Evolutionary conservation across 176 grass and related monocot genomes (phyloP), one percentile per base, ranked within the genome.

Genomic region (Miscanthus lutarioriparius): DNA sequence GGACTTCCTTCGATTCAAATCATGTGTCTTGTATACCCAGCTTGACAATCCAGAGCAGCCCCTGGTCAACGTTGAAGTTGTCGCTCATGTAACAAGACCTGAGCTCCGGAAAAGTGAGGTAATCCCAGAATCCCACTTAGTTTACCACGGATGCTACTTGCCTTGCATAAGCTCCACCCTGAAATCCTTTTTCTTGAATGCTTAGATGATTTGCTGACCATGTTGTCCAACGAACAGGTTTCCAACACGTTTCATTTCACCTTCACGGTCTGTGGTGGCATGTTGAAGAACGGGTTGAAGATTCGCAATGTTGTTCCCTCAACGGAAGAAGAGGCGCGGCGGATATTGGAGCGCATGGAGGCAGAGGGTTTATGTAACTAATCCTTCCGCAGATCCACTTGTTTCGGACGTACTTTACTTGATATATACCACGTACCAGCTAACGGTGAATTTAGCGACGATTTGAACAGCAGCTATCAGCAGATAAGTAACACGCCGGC

Each of bases 221-320:
- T 78, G 23, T 51, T 8, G 14, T 63, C 25, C n/a, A 48, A 84
- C 20, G 23, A 36, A 23, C 93, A 99, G 93, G 65, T 96, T 63
- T 96, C 96, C 53, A 94, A 99, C 86, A 96, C 88, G 65, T 99
- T 96, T 33, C 92, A 94, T 72, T 98, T 98, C 89, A 98, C 93
- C 67, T 98, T 98, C 78, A 94, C 93, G 14, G 93, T 96, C 47
- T 78, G 86, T 56, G 83, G 56, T 49, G 91, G 89, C 54, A 81
- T 89, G 11, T 48, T 94, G 79, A 89, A 90, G 77, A 94, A 94
- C 1, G 93, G 93, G 7, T 37, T 96, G 67, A 98, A 75, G 49
- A 94, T 98, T 51, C 91, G 88, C 25, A 95, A 92, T 83, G 96
- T 96, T 22, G 96, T 99, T 83, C 96, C 96, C 61, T 91, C 91